These are phyloP conservation scores for Ustilago hordei DNA, from an alignment of 1,284 basidiomycete genomes.

Conservation along the genomic window DNA sequence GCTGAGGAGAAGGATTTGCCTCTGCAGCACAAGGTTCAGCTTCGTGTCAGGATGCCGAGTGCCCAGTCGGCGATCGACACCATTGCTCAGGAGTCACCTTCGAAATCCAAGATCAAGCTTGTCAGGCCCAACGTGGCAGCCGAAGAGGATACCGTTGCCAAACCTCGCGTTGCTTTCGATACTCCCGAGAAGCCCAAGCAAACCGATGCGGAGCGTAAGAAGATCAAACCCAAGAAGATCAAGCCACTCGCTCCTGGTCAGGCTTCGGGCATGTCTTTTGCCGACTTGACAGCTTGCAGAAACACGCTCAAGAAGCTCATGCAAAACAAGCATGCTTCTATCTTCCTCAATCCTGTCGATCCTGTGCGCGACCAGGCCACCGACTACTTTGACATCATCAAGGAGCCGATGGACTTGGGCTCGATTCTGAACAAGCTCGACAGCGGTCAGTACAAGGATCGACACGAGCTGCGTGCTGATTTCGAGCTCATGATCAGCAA, in stretches of 20 bases:
- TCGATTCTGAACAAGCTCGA: constrained; percentile 90
- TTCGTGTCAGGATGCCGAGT: constrained; percentile 75
- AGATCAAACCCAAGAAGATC: constrained; percentile 65
- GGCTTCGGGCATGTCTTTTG: constrained; percentile 81
- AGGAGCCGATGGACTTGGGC: constrained; percentile 92
- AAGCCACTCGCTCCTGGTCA: constrained; percentile 73
- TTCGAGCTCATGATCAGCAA: constrained; percentile 89
- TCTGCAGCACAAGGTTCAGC: constrained; percentile 57
- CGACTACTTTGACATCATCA: constrained; percentile 86
- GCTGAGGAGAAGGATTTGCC: constrained; percentile 63
- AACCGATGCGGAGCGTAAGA: constrained; percentile 64
- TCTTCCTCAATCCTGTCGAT: constrained; percentile 88
- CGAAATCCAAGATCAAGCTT: constrained; percentile 55
- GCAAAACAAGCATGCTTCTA: constrained; percentile 75
- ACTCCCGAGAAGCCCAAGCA: constrained; percentile 41
- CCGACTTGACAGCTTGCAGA: constrained; percentile 83
- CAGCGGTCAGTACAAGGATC: constrained; percentile 82
- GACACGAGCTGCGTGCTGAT: constrained; percentile 86
- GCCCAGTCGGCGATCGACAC: constrained; percentile 20
- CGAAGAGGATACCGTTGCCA: constrained; percentile 23
- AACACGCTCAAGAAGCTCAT: constrained; percentile 83
- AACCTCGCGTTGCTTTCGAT: constrained; percentile 54
- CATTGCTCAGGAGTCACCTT: constrained; percentile 32
- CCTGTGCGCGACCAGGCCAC: constrained; percentile 69
- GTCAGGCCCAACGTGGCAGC: constrained; percentile 21